Conservation (phyloP, 805 yeast genomes). For the Kodamaea jinghongensis region DNA sequence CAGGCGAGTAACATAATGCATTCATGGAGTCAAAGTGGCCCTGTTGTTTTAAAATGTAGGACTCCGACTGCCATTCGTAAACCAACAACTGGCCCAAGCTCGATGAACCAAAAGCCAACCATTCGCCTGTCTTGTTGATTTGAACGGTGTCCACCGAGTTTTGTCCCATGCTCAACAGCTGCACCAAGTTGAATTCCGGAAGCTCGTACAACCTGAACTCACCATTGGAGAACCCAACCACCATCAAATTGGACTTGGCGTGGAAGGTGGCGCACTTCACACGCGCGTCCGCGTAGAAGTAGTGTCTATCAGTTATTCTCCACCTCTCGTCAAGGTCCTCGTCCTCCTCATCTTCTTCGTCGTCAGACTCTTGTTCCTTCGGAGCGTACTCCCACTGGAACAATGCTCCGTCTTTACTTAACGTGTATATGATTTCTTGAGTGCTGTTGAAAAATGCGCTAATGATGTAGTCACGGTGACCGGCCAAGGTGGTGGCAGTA, state of each 20-base stretch:
- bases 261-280: constrained; percentile 86
- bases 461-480: constrained; percentile 87
- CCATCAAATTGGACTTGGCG: constrained; percentile 62
- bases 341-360: constrained; percentile 34
- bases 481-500: constrained; percentile 84
- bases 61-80: constrained; percentile 98
- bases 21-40: constrained; percentile 94
- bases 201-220: constrained; percentile 88
- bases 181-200: constrained; percentile 75
- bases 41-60: constrained; percentile 91
- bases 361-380: constrained; percentile 48
- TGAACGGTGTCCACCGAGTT: constrained; percentile 80
- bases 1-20: constrained; percentile 84
- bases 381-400: constrained; percentile 86
- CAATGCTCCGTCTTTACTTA: constrained; percentile 92
- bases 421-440: constrained; percentile 87
- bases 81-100: constrained; percentile 90
- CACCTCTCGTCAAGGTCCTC: constrained; percentile 54
- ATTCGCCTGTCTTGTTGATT: constrained; percentile 84
- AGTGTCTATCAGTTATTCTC: constrained; percentile 79
- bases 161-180: constrained; percentile 89
- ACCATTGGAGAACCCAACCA: constrained; percentile 87
- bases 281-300: constrained; percentile 66
- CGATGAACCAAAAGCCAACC: constrained; percentile 94
- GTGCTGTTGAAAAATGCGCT: constrained; percentile 83